Evolutionary conservation across 1,139 yeast species (phyloP), one percentile per base, ranked within the genome.

Genomic region (Saccharomyces hybrid): DNA sequence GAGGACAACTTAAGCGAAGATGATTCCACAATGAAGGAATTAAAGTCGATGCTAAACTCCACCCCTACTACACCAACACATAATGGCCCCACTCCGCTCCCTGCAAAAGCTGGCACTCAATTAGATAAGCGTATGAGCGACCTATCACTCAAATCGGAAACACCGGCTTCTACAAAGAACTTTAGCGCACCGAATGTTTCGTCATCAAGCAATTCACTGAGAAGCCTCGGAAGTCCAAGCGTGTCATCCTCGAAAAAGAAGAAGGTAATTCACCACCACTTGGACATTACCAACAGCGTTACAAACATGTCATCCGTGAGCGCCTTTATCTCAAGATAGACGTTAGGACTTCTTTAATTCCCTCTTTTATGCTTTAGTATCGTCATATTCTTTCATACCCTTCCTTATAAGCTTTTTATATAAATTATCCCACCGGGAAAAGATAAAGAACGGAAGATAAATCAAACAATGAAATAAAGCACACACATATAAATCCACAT

Each of bases 251-350:
- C 29, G 44, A 38, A 26, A 11, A 50, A 50, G 29, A 50, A 50
- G 42, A 42, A 31, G 13, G 51, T 44, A 11, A 41, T 50, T 3
- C 51, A 50, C 25, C 46, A 50, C 51, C 51, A 50, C 42, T 44
- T 50, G 32, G 51, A 50, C n/a, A 50, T 50, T 25, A 47, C 51
- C 2, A 47, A 50, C 48, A 50, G 51, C 25, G 48, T 47, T n/a
- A 31, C 46, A n/a, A 44, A 44, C 8, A 44, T 29, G n/a, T 47
- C 51, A 11, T 50, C 51, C 5, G 46, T 50, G 48, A 31, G 46
- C 23, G 46, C 51, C 28, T 27, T 50, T 14, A 29, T 44, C 42
- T 49, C 51, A 25, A 49, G 29, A 29, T 49, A 49, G 13, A 38
- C 6, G 20, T 16, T 13, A 4, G 20, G 44, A 20, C 44, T 6